A percentile compares a stretch with the other conserved stretches of the same genome.
phyloP scores from a whole-genome alignment of 495 filamentous ascomycete species.

The Penicillium pulvis region DNA sequence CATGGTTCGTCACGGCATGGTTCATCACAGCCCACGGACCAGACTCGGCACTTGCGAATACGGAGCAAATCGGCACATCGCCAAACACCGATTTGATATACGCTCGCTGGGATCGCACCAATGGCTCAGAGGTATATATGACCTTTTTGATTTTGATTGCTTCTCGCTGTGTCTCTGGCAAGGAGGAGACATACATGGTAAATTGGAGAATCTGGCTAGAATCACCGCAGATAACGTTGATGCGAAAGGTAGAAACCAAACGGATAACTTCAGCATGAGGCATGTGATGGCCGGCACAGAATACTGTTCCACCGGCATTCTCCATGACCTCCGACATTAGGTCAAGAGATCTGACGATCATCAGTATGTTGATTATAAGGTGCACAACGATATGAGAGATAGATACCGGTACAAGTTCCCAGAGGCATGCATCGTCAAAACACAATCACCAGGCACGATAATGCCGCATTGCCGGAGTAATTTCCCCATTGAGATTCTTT shows the following conservation, averaged over 20 bases:
- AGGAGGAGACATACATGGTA: not conserved
- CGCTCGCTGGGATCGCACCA: not conserved
- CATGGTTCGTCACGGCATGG: slow-evolving; percentile 18
- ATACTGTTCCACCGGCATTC: not conserved
- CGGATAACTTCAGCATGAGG: not conserved
- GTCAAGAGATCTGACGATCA: too few relatives aligned
- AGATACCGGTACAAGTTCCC: not conserved
- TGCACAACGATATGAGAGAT: too few relatives aligned
- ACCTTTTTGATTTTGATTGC: not conserved
- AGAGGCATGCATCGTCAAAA: not conserved
- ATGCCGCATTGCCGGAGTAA: not conserved
- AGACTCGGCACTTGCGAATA: not conserved
- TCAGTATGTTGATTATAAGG: too few relatives aligned
- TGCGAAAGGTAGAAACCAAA: not conserved
- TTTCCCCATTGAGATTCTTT: not conserved
- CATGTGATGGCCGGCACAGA: not conserved
- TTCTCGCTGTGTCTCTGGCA: not conserved
- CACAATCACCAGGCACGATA: not conserved
- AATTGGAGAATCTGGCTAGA: not conserved
- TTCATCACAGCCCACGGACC: not conserved
- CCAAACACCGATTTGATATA: not conserved
- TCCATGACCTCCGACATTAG: not conserved
- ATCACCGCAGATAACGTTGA: not conserved
- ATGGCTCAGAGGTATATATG: not conserved
- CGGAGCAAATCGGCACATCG: not conserved